phyloP scores from a whole-genome alignment of 148 eudicot species.

The Spergularia bocconei region DNA sequence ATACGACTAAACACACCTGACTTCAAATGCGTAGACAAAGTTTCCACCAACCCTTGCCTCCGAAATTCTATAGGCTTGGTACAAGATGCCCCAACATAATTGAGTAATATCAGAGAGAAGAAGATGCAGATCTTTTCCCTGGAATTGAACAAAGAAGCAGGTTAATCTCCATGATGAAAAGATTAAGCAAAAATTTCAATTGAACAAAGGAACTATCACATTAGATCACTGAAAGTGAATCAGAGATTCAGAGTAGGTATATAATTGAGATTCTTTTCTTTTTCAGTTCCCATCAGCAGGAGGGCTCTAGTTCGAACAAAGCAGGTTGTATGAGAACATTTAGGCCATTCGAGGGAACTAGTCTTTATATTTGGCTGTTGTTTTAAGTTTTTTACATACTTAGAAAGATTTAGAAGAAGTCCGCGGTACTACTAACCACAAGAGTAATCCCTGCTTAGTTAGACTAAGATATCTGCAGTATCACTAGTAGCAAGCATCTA shows the following conservation, averaged over 20 bases:
- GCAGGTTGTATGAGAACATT: not conserved
- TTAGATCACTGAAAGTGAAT: not conserved
- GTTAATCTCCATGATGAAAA: not conserved
- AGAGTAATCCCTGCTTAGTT: not conserved
- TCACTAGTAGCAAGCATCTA: not conserved
- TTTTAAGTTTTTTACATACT: not conserved
- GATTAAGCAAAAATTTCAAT: not conserved
- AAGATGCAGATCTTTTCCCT: slow-evolving; percentile 72
- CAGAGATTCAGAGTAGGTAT: not conserved
- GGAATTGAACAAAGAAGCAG: slow-evolving; percentile 13
- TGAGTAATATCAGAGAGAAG: slow-evolving; percentile 54
- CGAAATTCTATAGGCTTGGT: slow-evolving; percentile 20
- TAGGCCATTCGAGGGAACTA: not conserved
- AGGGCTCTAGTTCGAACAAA: not conserved
- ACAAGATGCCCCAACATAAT: slow-evolving; percentile 36
- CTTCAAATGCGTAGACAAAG: slow-evolving; percentile 37
- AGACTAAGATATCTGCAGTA: not conserved
- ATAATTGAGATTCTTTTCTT: no score
- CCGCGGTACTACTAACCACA: not conserved
- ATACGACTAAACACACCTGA: slow-evolving; percentile 45
- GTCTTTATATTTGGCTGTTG: not conserved
- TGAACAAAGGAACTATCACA: not conserved
- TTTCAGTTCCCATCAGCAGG: no score
- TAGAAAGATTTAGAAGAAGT: not conserved
- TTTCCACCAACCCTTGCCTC: slow-evolving; percentile 31